Conservation (phyloP, 345 rosid genomes). For the Toxicodendron radicans region DNA sequence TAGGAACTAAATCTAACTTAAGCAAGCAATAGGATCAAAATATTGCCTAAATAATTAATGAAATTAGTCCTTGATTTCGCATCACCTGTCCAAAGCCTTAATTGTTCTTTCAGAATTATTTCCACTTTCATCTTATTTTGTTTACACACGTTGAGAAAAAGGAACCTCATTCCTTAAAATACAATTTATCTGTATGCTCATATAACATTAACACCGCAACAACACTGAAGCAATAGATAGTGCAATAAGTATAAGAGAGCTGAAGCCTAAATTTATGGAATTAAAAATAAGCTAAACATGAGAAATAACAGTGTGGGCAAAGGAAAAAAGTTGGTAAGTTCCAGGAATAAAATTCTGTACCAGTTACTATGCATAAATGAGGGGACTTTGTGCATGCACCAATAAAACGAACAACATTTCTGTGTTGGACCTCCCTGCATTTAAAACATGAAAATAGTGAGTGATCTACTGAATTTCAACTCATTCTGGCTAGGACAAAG, state of each 20-base stretch:
- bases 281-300: conserved; percentile 8
- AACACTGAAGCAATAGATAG: background rate
- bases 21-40: too few species aligned
- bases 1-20: too few species aligned
- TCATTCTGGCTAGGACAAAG: background rate
- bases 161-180: background rate
- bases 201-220: background rate
- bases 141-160: background rate
- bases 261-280: background rate
- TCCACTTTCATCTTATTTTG: background rate
- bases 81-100: background rate
- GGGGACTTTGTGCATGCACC: conserved; percentile 70
- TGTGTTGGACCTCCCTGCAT: conserved; percentile 63
- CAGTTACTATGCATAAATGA: conserved; percentile 68
- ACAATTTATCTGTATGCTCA: background rate
- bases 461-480: background rate
- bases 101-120: background rate
- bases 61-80: too few species aligned
- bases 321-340: background rate
- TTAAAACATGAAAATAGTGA: conserved; percentile 12
- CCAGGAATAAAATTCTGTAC: conserved; percentile 29
- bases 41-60: too few species aligned
- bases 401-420: conserved; percentile 63
- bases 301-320: background rate
- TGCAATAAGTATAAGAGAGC: background rate